These are phyloP conservation scores for Trichoderma koningii DNA, from an alignment of 2,329 filamentous ascomycete species.

Conservation along the genomic window DNA sequence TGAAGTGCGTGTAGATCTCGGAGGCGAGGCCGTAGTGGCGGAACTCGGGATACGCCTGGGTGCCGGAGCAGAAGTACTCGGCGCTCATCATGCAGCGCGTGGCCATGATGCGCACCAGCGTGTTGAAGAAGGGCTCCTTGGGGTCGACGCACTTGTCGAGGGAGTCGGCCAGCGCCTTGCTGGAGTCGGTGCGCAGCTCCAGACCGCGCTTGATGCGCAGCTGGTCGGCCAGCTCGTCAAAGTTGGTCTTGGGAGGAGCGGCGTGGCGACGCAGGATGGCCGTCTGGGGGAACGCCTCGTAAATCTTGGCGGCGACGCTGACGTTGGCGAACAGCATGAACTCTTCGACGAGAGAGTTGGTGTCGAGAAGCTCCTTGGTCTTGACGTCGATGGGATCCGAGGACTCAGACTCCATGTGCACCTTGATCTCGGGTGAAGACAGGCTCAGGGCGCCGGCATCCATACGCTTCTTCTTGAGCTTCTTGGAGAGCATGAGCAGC, in stretches of 20 bases:
- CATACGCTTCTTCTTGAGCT: conserved; percentile 92
- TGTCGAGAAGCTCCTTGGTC: conserved; percentile 90
- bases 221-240: conserved; percentile 90
- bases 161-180: conserved; percentile 89
- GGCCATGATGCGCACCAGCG: conserved; percentile 92
- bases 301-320: conserved; percentile 86
- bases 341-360: conserved; percentile 96
- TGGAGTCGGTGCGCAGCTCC: conserved; percentile 80
- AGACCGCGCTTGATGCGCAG: conserved; percentile 83
- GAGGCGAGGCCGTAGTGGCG: conserved; percentile 94
- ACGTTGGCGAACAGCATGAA: conserved; percentile 99
- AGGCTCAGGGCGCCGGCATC: conserved; percentile 93
- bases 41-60: conserved; percentile 91
- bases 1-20: conserved; percentile 98
- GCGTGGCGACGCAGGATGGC: conserved; percentile 91
- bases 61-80: conserved; percentile 96
- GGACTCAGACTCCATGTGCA: conserved; percentile 92
- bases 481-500: conserved; percentile 85
- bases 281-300: conserved; percentile 90
- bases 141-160: conserved; percentile 82
- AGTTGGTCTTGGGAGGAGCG: conserved; percentile 91
- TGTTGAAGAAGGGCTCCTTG: conserved; percentile 94
- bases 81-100: conserved; percentile 99
- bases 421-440: conserved; percentile 95
- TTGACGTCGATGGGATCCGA: conserved; percentile 96